Evolutionary conservation across 768 basidiomycete species (phyloP), one percentile per base, ranked within the genome.

Genomic region (Clathrus columnatus): DNA sequence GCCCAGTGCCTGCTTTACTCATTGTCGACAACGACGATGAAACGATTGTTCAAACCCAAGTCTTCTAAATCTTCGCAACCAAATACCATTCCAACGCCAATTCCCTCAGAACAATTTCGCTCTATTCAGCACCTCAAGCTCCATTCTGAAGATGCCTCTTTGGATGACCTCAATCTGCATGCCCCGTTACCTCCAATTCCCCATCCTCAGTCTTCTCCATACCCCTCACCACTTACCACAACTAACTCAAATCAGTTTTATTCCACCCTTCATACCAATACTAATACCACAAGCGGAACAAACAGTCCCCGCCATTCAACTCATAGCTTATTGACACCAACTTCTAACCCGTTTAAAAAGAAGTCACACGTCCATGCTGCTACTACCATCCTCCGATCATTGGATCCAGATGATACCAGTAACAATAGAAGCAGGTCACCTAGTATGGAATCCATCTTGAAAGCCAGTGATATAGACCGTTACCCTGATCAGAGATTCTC

Each of bases 31-130:
- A n/a, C 17, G 49, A 21, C 46, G 54, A 55, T 55, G 54, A 55
- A 55, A 47, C 46, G 28, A 36, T 23, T 55, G n/a, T 55, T 55
- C 48, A 55, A 29, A 24, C 54, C 54, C 10, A 55, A 55, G 48
- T 8, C 46, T 30, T 32, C 54, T 11, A 55, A 55, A 36, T 18
- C 51, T 7, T 20, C 51, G 29, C 54, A 55, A 24, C 18, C 29
- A 17, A 48, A 47, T 24, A 44, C 54, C 26, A 55, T 48, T 16
- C 54, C 54, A n/a, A 55, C 54, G 11, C 54, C 54, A 17, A 24
- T 55, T 10, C 54, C 54, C 8, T 14, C 44, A 18, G 54, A 55
- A 27, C 45, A 55, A n/a, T 55, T 55, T 48, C 46, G 46, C 26
- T n/a, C 51, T 18, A 36, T 36, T 36, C 36, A 36, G 26, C 20